Conservation (phyloP, 2,329 filamentous ascomycete genomes). For the Exophiala sp. region DNA sequence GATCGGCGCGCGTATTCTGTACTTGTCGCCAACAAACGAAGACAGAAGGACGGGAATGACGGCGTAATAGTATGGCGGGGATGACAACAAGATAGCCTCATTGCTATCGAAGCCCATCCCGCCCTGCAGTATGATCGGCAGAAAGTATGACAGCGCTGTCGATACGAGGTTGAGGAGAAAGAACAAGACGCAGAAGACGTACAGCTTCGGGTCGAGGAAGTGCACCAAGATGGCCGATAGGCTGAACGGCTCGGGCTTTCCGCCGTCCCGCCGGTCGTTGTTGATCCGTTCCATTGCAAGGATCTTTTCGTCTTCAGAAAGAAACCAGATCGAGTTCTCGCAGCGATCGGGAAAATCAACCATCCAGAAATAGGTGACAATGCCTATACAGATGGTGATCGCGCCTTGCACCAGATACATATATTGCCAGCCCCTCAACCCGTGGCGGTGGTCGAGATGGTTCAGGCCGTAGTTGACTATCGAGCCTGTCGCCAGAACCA, state of each 20-base stretch:
- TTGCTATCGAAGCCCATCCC: slow-evolving; percentile 52
- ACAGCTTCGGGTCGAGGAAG: slow-evolving; percentile 44
- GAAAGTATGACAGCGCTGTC: slow-evolving; percentile 59
- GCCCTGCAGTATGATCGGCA: slow-evolving; percentile 51
- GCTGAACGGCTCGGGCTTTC: slow-evolving; percentile 49
- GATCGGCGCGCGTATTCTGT: slow-evolving; percentile 55
- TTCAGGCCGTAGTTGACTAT: slow-evolving; percentile 67
- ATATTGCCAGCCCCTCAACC: slow-evolving; percentile 60
- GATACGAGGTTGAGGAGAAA: slow-evolving; percentile 63
- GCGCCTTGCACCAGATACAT: slow-evolving; percentile 64
- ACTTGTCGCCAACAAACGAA: slow-evolving; percentile 57
- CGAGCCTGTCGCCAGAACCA: slow-evolving; percentile 58
- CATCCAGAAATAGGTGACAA: slow-evolving; percentile 64
- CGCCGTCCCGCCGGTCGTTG: slow-evolving; percentile 55
- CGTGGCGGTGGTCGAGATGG: slow-evolving; percentile 51
- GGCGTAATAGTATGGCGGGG: slow-evolving; percentile 63
- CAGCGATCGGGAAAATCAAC: slow-evolving; percentile 62
- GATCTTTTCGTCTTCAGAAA: slow-evolving; percentile 51
- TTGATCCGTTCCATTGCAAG: slow-evolving; percentile 55
- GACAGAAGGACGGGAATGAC: slow-evolving; percentile 59
- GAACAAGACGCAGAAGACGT: slow-evolving; percentile 37
- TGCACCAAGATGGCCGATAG: slow-evolving; percentile 56
- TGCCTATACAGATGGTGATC: slow-evolving; percentile 54
- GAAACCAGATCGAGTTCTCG: slow-evolving; percentile 52
- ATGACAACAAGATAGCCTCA: slow-evolving; percentile 56